phyloP scores from a whole-genome alignment of 805 yeast species.

The Scheffersomyces amazonensis region DNA sequence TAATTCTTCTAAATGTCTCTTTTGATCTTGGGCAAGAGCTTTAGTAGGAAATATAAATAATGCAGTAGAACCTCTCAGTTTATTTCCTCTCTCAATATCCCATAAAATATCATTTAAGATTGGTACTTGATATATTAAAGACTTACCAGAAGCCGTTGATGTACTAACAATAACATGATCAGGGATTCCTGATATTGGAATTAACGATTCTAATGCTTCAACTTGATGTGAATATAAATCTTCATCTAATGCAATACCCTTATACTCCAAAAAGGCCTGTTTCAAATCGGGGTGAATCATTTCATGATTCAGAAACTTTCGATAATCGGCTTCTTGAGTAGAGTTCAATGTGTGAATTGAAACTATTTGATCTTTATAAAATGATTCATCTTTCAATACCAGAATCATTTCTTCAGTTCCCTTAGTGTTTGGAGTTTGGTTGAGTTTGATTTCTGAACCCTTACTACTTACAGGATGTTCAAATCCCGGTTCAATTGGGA shows the following conservation, averaged over 20 bases:
- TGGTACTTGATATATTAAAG: conserved; percentile 87
- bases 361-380: conserved; percentile 64
- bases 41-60: conserved; percentile 94
- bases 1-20: conserved; percentile 66
- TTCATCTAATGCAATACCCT: conserved; percentile 40
- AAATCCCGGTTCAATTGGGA: conserved; percentile 9
- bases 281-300: conserved; percentile 46
- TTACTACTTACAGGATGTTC: conserved; percentile 7
- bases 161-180: conserved; percentile 86
- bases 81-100: conserved; percentile 35
- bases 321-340: conserved; percentile 44
- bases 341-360: conserved; percentile 46
- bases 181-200: conserved; percentile 22
- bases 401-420: conserved; percentile 36
- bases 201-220: conserved; percentile 59
- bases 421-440: background rate
- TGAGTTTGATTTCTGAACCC: background rate
- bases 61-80: conserved; percentile 50
- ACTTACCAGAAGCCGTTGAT: conserved; percentile 94
- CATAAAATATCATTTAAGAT: conserved; percentile 50
- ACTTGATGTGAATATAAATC: conserved; percentile 79
- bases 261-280: conserved; percentile 46
- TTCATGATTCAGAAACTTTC: conserved; percentile 24
- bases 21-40: conserved; percentile 96
- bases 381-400: conserved; percentile 43